Evolutionary conservation across 495 filamentous ascomycete genomes (phyloP).

Genomic region (Penicillium cataractarum): DNA sequence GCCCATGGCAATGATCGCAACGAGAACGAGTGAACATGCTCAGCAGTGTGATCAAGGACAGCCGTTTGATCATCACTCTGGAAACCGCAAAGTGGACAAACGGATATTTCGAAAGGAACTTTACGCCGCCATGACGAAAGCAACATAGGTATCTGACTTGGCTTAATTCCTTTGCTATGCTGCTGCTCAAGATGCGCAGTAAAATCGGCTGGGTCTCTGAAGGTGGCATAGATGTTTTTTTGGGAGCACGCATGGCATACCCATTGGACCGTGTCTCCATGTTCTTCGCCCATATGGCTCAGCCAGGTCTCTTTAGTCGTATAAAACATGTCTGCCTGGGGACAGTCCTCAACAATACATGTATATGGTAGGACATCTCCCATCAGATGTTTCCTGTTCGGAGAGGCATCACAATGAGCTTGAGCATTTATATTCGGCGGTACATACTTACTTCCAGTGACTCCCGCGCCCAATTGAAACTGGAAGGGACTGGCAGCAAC

Average conservation of each 20-base stretch:
- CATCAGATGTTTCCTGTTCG: background rate
- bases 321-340: background rate
- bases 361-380: background rate
- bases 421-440: too few relatives aligned
- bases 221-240: background rate
- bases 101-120: background rate
- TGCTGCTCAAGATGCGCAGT: background rate
- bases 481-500: background rate
- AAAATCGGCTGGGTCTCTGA: background rate
- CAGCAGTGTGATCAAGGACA: background rate
- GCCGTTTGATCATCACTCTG: background rate
- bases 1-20: background rate
- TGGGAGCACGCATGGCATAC: background rate
- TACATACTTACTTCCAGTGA: background rate
- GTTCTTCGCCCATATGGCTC: background rate
- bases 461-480: background rate
- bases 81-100: background rate
- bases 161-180: background rate
- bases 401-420: too few relatives aligned
- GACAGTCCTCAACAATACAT: background rate
- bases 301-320: background rate
- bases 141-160: background rate
- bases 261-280: background rate
- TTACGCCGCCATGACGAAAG: background rate
- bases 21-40: background rate